Evolutionary conservation across 768 basidiomycete genomes (phyloP).

Genomic region (Stropharia rugosoannulata): DNA sequence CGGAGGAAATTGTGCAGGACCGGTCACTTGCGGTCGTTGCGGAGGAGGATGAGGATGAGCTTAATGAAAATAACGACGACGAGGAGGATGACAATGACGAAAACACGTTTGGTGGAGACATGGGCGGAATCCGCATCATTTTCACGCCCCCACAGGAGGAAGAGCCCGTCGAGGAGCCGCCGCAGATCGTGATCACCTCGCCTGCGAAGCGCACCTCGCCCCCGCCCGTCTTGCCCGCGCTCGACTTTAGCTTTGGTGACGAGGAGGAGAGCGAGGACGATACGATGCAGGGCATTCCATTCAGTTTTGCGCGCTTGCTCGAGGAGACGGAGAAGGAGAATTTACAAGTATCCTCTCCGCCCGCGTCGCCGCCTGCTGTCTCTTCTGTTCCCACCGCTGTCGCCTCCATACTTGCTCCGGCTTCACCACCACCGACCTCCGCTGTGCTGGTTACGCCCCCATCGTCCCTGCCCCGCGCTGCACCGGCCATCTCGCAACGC

Average conservation of each 20-base stretch:
- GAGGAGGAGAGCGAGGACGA: slow-evolving; percentile 27
- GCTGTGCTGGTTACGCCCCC: slow-evolving; percentile 8
- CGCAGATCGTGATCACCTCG: slow-evolving; percentile 25
- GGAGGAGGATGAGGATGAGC: slow-evolving; percentile 35
- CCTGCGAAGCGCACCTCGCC: slow-evolving; percentile 27
- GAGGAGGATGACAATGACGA: slow-evolving; percentile 33
- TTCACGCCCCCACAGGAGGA: slow-evolving; percentile 63
- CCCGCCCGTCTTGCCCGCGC: slow-evolving; percentile 31
- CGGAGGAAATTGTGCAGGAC: slow-evolving; percentile 43
- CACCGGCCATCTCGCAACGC: slow-evolving; percentile 6
- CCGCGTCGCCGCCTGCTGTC: slow-evolving; percentile 16
- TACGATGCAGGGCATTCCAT: slow-evolving; percentile 21
- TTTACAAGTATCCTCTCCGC: not conserved
- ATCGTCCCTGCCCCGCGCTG: slow-evolving; percentile 1
- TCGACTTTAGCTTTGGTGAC: slow-evolving; percentile 33
- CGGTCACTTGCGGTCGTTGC: slow-evolving; percentile 20
- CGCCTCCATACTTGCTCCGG: not conserved
- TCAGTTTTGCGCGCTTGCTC: slow-evolving; percentile 34
- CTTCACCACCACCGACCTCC: not conserved
- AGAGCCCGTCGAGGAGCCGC: slow-evolving; percentile 22
- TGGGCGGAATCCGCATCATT: slow-evolving; percentile 72
- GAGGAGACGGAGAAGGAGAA: slow-evolving; percentile 6
- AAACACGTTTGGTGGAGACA: slow-evolving; percentile 54
- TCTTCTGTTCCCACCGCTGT: slow-evolving; percentile 14
- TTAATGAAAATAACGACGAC: slow-evolving; percentile 34